Evolutionary conservation across 1,284 basidiomycete genomes (phyloP), one percentile per base, ranked within the genome.

Genomic region (Heimioporus retisporus): DNA sequence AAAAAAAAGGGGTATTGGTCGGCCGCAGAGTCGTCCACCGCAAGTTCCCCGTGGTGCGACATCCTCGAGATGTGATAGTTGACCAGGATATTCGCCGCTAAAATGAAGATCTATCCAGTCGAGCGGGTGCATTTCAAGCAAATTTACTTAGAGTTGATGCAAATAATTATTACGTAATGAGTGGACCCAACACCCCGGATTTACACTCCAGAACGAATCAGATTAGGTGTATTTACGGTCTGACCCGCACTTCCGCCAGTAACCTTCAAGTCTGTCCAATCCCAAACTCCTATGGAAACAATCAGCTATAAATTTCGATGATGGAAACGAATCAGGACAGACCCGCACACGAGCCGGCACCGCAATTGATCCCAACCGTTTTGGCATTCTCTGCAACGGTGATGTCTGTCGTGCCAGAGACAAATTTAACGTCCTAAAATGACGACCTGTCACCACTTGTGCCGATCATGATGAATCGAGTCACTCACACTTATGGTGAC

Each of bases 191-290:
- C 35, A 35, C 31, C 31, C 31, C 5, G 44, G n/a, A 8, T 10
- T 23, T 50, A 50, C 21, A 23, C 6, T 4, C 13, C 21, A 50
- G 23, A 50, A 50, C 48, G n/a, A 11, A 5, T 23, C 4, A 50
- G 21, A 14, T 50, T 14, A 50, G 48, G 48, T 7, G 4, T 23
- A n/a, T 50, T 50, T 21, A 16, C 15, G 48, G 23, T 23, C 21
- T 1, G 48, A 11, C 48, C 48, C 2, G 2, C 23, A 11, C 13
- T 67, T 21, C 87, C 87, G 6, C 87, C 87, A 10, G 79, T 79
- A 13, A 83, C 81, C 60, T 80, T 74, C 59, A 90, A 80, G 40
- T 74, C 76, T 13, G 81, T 76, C 85, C 87, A 90, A 70, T 88
- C 75, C 88, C 88, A 90, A 1, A 76, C 78, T 10, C 87, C 87